A percentile compares a stretch with the other conserved stretches of the same genome.
Evolutionary conservation across 2,329 filamentous ascomycete genomes (phyloP).

Genomic region (Ophiostoma himal-ulmi): DNA sequence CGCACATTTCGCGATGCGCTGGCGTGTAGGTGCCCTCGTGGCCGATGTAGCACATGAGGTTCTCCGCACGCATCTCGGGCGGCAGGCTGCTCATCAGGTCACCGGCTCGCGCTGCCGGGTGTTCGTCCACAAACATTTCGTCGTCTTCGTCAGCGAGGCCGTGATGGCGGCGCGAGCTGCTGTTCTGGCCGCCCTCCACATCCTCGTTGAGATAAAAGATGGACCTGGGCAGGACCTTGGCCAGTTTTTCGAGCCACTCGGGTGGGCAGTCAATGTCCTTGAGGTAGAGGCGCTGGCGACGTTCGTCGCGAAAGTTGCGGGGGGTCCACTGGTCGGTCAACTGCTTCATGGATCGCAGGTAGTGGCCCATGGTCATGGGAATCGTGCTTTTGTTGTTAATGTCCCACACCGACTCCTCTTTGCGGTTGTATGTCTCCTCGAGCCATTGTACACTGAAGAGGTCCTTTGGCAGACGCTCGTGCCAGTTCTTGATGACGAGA

Average conservation of each 20-base stretch:
- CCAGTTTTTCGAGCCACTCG: conserved; percentile 77
- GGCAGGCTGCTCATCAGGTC: conserved; percentile 94
- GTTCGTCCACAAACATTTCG: conserved; percentile 41
- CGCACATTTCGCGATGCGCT: conserved; percentile 95
- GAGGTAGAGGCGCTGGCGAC: conserved; percentile 80
- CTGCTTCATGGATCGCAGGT: conserved; percentile 78
- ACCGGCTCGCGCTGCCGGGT: conserved; percentile 64
- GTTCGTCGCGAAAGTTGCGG: conserved; percentile 69
- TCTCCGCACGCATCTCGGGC: conserved; percentile 81
- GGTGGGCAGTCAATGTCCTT: conserved; percentile 95
- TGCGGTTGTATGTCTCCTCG: conserved; percentile 68
- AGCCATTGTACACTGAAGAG: conserved; percentile 81
- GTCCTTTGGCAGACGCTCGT: conserved; percentile 64
- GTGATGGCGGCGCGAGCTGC: not conserved
- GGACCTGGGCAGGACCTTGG: conserved; percentile 69
- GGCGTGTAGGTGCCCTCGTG: conserved; percentile 97
- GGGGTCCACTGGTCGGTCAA: conserved; percentile 76
- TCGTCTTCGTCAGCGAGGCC: conserved; percentile 30
- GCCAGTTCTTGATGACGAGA: conserved; percentile 84
- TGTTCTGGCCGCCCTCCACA: conserved; percentile 40
- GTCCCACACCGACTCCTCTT: conserved; percentile 79
- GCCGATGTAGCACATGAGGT: conserved; percentile 96
- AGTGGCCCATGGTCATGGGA: conserved; percentile 82
- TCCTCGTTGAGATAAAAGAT: conserved; percentile 88
- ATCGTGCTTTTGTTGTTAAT: conserved; percentile 67